phyloP scores from a whole-genome alignment of 495 filamentous ascomycete species.

The Aspergillus affinis region DNA sequence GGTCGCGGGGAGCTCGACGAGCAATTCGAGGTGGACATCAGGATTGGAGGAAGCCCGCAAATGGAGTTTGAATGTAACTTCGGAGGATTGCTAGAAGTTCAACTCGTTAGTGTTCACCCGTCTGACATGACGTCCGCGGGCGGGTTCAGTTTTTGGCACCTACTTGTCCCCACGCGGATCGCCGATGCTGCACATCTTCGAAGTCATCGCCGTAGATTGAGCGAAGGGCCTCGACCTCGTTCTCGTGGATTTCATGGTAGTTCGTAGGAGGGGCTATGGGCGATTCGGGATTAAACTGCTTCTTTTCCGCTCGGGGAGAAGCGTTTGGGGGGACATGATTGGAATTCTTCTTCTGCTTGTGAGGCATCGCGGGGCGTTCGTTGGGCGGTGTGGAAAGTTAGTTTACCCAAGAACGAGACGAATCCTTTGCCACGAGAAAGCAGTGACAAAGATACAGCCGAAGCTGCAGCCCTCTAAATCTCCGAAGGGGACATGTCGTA shows the following conservation, averaged over 20 bases:
- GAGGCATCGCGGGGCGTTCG: constrained; percentile 50
- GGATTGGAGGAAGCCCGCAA: constrained; percentile 70
- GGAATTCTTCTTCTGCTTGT: constrained; percentile 48
- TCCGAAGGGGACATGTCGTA: constrained; percentile 24
- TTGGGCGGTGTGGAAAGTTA: constrained; percentile 25
- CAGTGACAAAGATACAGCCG: constrained; percentile 42
- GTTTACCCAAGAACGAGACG: constrained; percentile 23
- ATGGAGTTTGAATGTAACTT: constrained; percentile 76
- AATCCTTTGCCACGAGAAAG: constrained; percentile 27
- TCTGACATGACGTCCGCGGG: background rate
- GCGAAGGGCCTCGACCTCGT: constrained; percentile 82
- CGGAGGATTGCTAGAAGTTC: constrained; percentile 61
- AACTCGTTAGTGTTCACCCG: background rate
- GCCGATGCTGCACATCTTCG: constrained; percentile 65
- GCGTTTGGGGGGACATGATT: constrained; percentile 30
- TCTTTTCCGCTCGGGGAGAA: constrained; percentile 35
- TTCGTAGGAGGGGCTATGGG: constrained; percentile 51
- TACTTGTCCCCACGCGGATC: constrained; percentile 64
- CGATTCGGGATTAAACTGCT: constrained; percentile 34
- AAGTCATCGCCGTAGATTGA: constrained; percentile 95
- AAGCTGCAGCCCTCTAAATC: constrained; percentile 42
- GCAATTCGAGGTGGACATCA: constrained; percentile 60
- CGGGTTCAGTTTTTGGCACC: background rate
- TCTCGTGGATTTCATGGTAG: constrained; percentile 79
- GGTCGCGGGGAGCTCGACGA: constrained; percentile 78